Evolutionary conservation across 2,329 filamentous ascomycete genomes (phyloP).

Genomic region (Colletotrichum lupini): DNA sequence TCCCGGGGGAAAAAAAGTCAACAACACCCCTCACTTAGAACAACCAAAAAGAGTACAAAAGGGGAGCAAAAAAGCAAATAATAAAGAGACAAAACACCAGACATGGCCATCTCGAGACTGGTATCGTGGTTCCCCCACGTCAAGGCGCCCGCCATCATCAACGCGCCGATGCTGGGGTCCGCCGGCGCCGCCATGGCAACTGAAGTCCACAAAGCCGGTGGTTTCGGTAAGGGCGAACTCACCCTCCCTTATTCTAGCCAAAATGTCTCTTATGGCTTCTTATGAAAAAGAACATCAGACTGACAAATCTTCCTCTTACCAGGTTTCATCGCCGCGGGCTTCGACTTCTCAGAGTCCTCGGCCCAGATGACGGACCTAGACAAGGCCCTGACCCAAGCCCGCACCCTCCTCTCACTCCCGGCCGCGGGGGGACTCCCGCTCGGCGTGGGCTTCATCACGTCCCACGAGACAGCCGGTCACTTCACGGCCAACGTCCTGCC

Average conservation of each 20-base stretch:
- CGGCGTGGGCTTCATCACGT: slow-evolving; percentile 72
- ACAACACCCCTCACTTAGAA: neutral
- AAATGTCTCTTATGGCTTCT: neutral
- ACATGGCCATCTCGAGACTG: slow-evolving; percentile 26
- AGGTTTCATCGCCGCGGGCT: slow-evolving; percentile 49
- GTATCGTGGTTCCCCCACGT: slow-evolving; percentile 31
- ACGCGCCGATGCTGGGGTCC: slow-evolving; percentile 50
- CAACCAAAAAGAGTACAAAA: neutral
- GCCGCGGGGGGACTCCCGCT: slow-evolving; percentile 54
- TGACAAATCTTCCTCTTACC: neutral
- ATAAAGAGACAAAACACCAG: neutral
- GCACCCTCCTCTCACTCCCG: slow-evolving; percentile 41
- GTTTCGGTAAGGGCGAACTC: slow-evolving; percentile 44
- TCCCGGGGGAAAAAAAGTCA: neutral
- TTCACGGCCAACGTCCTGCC: slow-evolving; percentile 59
- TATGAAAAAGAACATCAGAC: too few relatives aligned
- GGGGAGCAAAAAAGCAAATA: neutral
- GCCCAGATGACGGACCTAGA: slow-evolving; percentile 46
- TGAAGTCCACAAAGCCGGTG: slow-evolving; percentile 51
- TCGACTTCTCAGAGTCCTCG: slow-evolving; percentile 44
- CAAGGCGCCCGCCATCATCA: slow-evolving; percentile 38
- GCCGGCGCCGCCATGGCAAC: slow-evolving; percentile 47
- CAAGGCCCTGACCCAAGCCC: slow-evolving; percentile 44
- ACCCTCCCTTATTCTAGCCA: neutral
- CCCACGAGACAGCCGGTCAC: slow-evolving; percentile 51